A percentile compares a stretch with the other conserved stretches of the same genome.
Evolutionary conservation across 345 rosid species (phyloP).

Genomic region (Hevea brasiliensis): DNA sequence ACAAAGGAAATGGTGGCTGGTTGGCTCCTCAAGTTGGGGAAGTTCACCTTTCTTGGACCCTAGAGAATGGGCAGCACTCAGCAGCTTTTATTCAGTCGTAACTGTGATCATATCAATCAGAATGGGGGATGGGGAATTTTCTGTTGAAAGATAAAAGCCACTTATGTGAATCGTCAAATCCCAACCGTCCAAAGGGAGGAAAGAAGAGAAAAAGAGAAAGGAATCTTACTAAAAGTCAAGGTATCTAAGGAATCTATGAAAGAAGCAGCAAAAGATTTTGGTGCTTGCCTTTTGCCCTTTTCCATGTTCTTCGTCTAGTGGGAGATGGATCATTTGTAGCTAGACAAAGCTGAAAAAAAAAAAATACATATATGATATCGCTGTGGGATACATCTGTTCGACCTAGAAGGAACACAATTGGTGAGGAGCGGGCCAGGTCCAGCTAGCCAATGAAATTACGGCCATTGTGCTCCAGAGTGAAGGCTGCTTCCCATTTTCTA

Average conservation of each 20-base stretch:
- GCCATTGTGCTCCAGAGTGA: too few species aligned
- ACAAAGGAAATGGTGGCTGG: constrained; percentile 20
- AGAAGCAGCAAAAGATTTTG: neutral
- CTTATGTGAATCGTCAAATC: constrained; percentile 3
- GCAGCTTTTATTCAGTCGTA: neutral
- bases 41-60: constrained; percentile 21
- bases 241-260: constrained; percentile 30
- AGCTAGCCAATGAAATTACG: too few species aligned
- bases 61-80: constrained; percentile 7
- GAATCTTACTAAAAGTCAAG: constrained; percentile 12
- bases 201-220: neutral
- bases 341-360: neutral
- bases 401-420: too few species aligned
- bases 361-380: too few species aligned
- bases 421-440: too few species aligned
- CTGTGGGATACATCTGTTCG: too few species aligned
- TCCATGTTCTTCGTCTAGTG: constrained; percentile 2
- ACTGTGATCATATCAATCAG: constrained; percentile 6
- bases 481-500: too few species aligned
- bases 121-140: constrained; percentile 2
- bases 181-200: constrained; percentile 10
- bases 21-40: constrained; percentile 51
- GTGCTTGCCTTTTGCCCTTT: neutral
- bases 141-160: constrained; percentile 1
- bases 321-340: constrained; percentile 6